Percentiles rank a stretch among this genome's conserved stretches.
These are phyloP conservation scores for Hypsizygus marmoreus DNA, from an alignment of 768 basidiomycete genomes.

Conservation along the genomic window DNA sequence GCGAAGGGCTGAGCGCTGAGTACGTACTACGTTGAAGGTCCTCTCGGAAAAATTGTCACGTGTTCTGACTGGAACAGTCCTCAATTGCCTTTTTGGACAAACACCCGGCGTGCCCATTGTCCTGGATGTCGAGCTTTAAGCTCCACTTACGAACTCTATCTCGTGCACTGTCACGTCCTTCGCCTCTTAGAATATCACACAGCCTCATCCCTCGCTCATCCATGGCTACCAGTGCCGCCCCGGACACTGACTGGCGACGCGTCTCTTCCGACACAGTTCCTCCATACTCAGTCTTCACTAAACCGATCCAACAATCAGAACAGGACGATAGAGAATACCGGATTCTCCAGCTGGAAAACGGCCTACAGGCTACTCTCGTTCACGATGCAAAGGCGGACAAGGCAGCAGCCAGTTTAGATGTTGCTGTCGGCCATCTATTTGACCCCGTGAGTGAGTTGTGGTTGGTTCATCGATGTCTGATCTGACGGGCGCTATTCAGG, in stretches of 20 bases:
- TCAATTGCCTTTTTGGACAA: slow-evolving; percentile 11
- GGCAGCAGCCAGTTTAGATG: slow-evolving; percentile 92
- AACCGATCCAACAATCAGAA: slow-evolving; percentile 66
- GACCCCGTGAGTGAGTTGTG: slow-evolving; percentile 71
- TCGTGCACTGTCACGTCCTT: not conserved
- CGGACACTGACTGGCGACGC: slow-evolving; percentile 35
- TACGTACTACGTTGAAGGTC: too few species aligned
- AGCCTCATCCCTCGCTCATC: not conserved
- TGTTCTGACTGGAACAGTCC: slow-evolving; percentile 12
- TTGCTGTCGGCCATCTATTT: slow-evolving; percentile 89
- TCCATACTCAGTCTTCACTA: slow-evolving; percentile 56
- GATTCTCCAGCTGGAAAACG: slow-evolving; percentile 84
- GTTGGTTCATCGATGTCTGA: not conserved
- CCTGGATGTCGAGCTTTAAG: slow-evolving; percentile 15
- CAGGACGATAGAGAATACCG: slow-evolving; percentile 83
- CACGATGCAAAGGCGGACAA: slow-evolving; percentile 89
- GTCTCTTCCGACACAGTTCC: slow-evolving; percentile 34
- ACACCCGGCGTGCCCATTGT: slow-evolving; percentile 1
- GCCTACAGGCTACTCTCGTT: slow-evolving; percentile 82
- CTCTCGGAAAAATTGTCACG: too few species aligned
- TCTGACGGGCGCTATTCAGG: slow-evolving; percentile 37
- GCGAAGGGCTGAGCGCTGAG: too few species aligned
- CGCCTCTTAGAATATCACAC: not conserved
- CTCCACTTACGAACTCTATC: slow-evolving; percentile 3
- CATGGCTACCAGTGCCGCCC: slow-evolving; percentile 20